These are phyloP conservation scores for Antitrichia curtipendula DNA, from an alignment of 225 moss, liverwort and hornwort species.

Conservation along the genomic window DNA sequence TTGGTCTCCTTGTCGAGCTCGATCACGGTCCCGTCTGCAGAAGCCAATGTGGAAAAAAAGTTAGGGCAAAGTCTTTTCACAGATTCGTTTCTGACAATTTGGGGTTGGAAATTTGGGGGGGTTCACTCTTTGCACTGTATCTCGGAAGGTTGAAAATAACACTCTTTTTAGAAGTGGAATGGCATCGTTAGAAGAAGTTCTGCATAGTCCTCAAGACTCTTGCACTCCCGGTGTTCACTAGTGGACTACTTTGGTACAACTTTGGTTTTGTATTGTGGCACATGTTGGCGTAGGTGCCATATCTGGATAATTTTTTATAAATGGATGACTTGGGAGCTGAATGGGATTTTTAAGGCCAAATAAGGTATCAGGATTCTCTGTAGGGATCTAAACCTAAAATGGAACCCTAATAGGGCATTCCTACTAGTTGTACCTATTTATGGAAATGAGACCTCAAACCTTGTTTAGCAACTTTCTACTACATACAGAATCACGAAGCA, in stretches of 20 bases:
- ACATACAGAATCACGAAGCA: background rate
- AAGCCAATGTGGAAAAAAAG: background rate
- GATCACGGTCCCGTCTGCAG: background rate
- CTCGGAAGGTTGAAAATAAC: background rate
- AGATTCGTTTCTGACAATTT: background rate
- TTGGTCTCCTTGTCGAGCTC: constrained; percentile 39
- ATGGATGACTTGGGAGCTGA: background rate
- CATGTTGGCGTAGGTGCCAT: background rate
- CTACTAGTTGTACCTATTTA: too few relatives aligned
- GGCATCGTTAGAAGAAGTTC: background rate
- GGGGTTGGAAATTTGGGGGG: background rate
- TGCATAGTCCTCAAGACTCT: background rate
- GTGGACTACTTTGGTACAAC: background rate
- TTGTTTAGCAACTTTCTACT: background rate
- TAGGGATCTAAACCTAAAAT: background rate
- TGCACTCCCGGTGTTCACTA: background rate
- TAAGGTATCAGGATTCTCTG: background rate
- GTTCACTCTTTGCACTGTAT: background rate
- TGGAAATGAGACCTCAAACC: background rate
- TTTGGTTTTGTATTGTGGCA: background rate
- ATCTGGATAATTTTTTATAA: background rate
- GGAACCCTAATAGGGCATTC: background rate
- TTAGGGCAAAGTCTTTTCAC: background rate
- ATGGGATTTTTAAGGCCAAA: background rate
- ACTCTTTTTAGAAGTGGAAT: background rate